Conservation (phyloP, 2,329 filamentous ascomycete genomes). For the Epichloe brachyelytri region DNA sequence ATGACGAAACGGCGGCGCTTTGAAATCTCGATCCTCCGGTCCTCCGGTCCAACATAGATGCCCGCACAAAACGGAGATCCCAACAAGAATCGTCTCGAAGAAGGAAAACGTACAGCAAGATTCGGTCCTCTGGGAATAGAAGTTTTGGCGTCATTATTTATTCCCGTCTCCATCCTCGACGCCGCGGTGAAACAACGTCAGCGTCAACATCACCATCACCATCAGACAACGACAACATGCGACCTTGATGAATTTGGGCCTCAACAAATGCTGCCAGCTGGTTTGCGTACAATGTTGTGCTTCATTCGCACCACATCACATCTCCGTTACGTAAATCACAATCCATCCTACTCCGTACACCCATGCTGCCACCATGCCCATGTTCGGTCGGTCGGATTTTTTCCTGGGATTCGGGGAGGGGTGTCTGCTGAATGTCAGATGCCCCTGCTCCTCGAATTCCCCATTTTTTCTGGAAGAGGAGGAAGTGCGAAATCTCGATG, state of each 20-base stretch:
- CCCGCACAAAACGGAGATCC: constrained; percentile 8
- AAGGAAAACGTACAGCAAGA: neutral
- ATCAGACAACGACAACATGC: too few relatives aligned
- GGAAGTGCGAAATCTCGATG: neutral
- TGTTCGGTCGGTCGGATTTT: too few relatives aligned
- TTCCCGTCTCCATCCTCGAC: neutral
- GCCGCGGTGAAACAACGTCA: neutral
- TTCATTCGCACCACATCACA: too few relatives aligned
- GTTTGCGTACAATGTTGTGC: too few relatives aligned
- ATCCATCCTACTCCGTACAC: too few relatives aligned
- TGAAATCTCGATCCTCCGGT: constrained; percentile 8
- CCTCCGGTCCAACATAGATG: constrained; percentile 2
- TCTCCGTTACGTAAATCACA: too few relatives aligned
- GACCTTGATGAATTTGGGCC: too few relatives aligned
- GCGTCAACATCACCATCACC: too few relatives aligned
- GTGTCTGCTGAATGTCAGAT: neutral
- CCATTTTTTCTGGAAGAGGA: neutral
- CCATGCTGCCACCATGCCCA: too few relatives aligned
- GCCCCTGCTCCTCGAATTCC: neutral
- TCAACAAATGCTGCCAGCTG: too few relatives aligned
- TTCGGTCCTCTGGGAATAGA: neutral
- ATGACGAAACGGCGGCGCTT: neutral
- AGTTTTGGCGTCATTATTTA: neutral
- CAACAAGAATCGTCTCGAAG: neutral
- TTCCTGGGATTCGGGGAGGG: neutral